Conservation (phyloP, 2,329 filamentous ascomycete species). For the Colletotrichum nymphaeae region DNA sequence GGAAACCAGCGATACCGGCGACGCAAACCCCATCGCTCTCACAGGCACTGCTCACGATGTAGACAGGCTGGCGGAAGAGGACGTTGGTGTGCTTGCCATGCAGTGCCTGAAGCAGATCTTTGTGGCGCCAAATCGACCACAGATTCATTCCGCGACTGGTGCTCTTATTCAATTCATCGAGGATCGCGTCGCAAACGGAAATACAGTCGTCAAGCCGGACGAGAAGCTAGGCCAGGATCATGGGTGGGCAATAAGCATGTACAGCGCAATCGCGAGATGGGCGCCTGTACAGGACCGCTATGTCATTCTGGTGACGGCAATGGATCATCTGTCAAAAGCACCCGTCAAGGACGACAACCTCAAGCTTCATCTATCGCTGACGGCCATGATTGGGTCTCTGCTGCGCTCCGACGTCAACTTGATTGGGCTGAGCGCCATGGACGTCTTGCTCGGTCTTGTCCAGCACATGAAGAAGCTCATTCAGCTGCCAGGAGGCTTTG, state of each 20-base stretch:
- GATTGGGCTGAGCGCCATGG: slow-evolving; percentile 96
- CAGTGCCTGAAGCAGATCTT: slow-evolving; percentile 91
- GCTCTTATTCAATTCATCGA: slow-evolving; percentile 81
- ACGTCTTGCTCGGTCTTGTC: slow-evolving; percentile 86
- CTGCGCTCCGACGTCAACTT: slow-evolving; percentile 91
- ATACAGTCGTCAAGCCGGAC: slow-evolving; percentile 63
- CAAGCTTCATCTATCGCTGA: slow-evolving; percentile 78
- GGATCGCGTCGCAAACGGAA: slow-evolving; percentile 64
- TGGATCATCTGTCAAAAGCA: slow-evolving; percentile 79
- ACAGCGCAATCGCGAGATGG: slow-evolving; percentile 85
- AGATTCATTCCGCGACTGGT: slow-evolving; percentile 81
- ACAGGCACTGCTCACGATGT: slow-evolving; percentile 86
- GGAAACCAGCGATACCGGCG: slow-evolving; percentile 74
- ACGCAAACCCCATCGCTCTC: slow-evolving; percentile 77
- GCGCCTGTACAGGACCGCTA: slow-evolving; percentile 95
- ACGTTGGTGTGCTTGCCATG: slow-evolving; percentile 85
- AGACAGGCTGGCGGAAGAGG: slow-evolving; percentile 89
- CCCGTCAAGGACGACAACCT: slow-evolving; percentile 78
- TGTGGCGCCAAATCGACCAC: slow-evolving; percentile 81
- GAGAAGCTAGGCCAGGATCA: slow-evolving; percentile 56
- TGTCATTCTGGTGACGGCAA: slow-evolving; percentile 83
- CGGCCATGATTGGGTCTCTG: slow-evolving; percentile 83
- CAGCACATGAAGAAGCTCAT: slow-evolving; percentile 85
- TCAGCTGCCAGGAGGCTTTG: slow-evolving; percentile 64
- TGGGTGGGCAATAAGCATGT: slow-evolving; percentile 86